Evolutionary conservation across 2,329 filamentous ascomycete species (phyloP).

Genomic region (Venturia nashicola): DNA sequence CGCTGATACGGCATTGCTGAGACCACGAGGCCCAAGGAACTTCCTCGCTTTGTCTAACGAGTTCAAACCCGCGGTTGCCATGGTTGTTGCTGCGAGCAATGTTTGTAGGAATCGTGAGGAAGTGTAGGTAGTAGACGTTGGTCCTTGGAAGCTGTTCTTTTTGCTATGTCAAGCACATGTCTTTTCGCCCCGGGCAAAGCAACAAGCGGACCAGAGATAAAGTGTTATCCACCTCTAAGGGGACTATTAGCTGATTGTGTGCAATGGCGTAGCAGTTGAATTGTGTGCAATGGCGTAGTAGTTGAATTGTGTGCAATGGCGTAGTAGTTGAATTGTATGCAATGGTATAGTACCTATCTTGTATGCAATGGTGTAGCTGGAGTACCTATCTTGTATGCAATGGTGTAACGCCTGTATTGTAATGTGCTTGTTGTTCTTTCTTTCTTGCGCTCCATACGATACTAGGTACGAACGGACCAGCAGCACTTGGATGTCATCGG

Average conservation of each 20-base stretch:
- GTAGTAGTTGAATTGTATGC: no score
- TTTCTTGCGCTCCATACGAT: neutral
- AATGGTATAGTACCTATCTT: no score
- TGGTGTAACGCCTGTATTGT: no score
- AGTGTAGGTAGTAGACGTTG: neutral
- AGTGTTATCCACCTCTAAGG: neutral
- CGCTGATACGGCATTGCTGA: no score
- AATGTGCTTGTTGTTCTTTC: neutral
- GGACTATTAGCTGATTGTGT: no score
- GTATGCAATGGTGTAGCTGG: no score
- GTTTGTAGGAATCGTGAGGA: neutral
- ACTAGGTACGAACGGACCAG: no score
- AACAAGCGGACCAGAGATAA: neutral
- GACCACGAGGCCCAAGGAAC: neutral
- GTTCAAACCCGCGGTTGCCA: neutral
- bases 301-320: no score
- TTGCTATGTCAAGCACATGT: no score
- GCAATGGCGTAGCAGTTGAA: no score
- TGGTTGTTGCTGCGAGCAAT: neutral
- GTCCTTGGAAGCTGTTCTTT: neutral
- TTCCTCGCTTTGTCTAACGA: neutral
- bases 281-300: no score
- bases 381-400: no score
- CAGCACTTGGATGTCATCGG: neutral
- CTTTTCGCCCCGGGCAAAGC: neutral